Evolutionary conservation across 306 rosid genomes (phyloP), one percentile per base, ranked within the genome.

Genomic region (Fragaria ananassa): DNA sequence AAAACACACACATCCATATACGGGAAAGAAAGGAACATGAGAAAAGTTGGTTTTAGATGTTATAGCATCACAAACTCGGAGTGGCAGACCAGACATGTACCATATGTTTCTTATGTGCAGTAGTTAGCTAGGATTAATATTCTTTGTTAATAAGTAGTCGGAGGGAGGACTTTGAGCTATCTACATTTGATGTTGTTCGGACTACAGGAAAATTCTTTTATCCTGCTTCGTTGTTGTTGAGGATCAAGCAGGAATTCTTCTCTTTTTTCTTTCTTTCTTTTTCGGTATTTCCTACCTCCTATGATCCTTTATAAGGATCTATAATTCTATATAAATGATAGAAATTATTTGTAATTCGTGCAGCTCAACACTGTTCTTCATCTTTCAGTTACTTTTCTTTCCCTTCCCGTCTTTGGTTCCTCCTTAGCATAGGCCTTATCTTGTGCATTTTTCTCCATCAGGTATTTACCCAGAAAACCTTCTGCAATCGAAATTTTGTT

Each of bases 121-220:
- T 85, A 78, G 84, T 75, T 87, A 89, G 96, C 71, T 86, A 93
- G 93, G 88, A 85, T 67, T 88, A 88, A 90, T 78, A 93, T 96
- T 96, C 99, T 96, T 96, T 87, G 79, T 83, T 71, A 78, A 88
- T 89, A 89, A 87, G 83, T 82, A 88, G 89, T 80, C 70, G 45
- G 44, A 31, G 89, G 73, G 86, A 79, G 89, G 88, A 79, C 70
- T 87, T 84, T 81, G 85, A 85, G 80, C 81, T 81, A 76, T 86
- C 87, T 83, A 78, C 88, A 70, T 86, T 85, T 86, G 85, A 88
- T 69, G 84, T 69, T 80, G 73, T 79, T 75, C 78, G 65, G 82
- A 85, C 89, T 60, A 56, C 78, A 70, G 71, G 64, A 68, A 76
- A 57, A 76, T 86, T 84, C 74, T 82, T 76, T 81, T 69, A 77